Percentiles rank a stretch among this genome's conserved stretches.
Evolutionary conservation across 106 monocot genomes (phyloP).

Genomic region (Xerophyta viscosa): DNA sequence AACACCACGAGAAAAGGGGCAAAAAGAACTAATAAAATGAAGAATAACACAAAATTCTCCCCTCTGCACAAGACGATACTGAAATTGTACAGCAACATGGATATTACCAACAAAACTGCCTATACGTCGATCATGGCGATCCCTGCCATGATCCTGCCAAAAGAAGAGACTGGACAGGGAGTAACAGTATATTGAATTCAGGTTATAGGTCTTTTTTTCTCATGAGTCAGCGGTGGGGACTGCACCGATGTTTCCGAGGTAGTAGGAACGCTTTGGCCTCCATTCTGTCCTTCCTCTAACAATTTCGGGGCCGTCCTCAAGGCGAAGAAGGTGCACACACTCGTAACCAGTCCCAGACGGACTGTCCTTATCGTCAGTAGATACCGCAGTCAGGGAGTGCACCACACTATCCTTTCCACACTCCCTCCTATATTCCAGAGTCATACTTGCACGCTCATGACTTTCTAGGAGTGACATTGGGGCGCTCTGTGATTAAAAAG

Average conservation of each 20-base stretch:
- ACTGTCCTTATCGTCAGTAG: constrained; percentile 14
- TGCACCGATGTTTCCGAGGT: constrained; percentile 4
- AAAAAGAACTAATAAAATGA: no score
- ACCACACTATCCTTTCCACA: constrained; percentile 71
- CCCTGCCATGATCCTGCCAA: neutral
- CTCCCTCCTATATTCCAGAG: constrained; percentile 63
- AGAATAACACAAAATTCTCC: neutral
- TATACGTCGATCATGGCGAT: no score
- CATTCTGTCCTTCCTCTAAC: constrained; percentile 65
- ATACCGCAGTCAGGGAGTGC: constrained; percentile 66
- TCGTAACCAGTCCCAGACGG: constrained; percentile 21
- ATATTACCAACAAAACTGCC: no score
- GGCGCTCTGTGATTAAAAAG: constrained; percentile 33
- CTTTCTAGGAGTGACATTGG: constrained; percentile 52
- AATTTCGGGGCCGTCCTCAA: constrained; percentile 65
- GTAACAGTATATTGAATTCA: neutral
- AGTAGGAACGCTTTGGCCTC: constrained; percentile 43
- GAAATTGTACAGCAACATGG: neutral
- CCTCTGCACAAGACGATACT: constrained; percentile 1
- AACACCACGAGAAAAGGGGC: no score
- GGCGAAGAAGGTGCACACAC: constrained; percentile 61
- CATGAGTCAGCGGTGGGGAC: constrained; percentile 1
- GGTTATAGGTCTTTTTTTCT: neutral
- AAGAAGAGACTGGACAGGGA: neutral
- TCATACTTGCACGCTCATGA: constrained; percentile 47